Evolutionary conservation across 148 eudicot genomes (phyloP), one percentile per base, ranked within the genome.

Genomic region (Amaranthus hypochondriacus): DNA sequence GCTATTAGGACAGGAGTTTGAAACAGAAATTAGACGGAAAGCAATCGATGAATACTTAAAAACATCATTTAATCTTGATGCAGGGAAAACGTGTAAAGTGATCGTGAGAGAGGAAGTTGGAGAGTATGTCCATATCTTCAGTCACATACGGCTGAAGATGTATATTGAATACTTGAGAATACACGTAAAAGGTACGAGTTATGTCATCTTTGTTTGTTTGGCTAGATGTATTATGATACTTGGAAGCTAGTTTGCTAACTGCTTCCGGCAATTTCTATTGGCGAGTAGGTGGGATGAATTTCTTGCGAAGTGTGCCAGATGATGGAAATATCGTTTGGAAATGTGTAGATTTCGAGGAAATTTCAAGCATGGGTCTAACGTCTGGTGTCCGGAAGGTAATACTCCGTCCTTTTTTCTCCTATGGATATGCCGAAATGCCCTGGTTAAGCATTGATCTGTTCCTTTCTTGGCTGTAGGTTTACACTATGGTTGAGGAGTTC

Each of bases 361-460:
- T 94, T 80, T 81, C 89, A 64, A 91, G 82, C 80, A 84, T 94
- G 93, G 97, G 98, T 48, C 83, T 94, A 81, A 88, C 98, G 71
- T 88, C 98, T 76, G 98, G 98, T 62, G 96, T 95, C 52, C 85
- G 92, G 84, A 95, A 92, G 97, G 97, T 95, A 88, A 82, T 62
- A 15, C 8, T 50, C 46, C 56, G 15, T n/a, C 48, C 4, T 8
- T n/a, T 55, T 28, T 48, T 64, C 43, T 2, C 3, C 15, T 2
- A 5, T 21, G 52, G 9, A 4, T 43, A 68, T 47, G 47, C 39
- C 5, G 4, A 28, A 60, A 7, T 0, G 1, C 21, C 42, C 63
- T 6, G 21, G 28, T 64, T 67, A 64, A 53, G 48, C 73, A 44
- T 28, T 74, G 44, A 28, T 6, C 6, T 11, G 73, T 48, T 73